Conservation (phyloP, 2,329 filamentous ascomycete genomes). For the Aureobasidium vineae region DNA sequence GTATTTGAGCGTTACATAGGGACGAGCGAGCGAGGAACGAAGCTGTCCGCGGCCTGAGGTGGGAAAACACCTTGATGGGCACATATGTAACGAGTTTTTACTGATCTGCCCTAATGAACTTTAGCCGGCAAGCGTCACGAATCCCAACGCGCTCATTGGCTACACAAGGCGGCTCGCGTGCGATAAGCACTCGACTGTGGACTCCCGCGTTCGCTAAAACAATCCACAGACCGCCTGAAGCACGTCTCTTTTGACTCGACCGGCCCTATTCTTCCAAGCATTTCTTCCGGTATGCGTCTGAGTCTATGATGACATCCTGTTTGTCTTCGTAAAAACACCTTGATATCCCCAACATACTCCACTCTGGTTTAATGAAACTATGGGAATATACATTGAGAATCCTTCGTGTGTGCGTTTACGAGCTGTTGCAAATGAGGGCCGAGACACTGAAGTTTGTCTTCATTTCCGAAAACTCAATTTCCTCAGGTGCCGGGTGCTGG, state of each 20-base stretch:
- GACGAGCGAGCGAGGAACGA: neutral
- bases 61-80: conserved; percentile 27
- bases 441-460: neutral
- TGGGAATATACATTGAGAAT: neutral
- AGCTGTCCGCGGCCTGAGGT: neutral
- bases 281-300: neutral
- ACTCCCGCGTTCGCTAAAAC: neutral
- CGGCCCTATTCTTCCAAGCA: conserved; percentile 4
- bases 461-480: neutral
- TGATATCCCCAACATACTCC: conserved; percentile 14
- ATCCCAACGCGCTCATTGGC: neutral
- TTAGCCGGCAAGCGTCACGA: neutral
- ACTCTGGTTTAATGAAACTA: neutral
- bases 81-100: conserved; percentile 14
- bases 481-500: neutral
- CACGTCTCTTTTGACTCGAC: neutral
- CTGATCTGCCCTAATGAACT: conserved; percentile 1
- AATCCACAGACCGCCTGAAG: neutral
- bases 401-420: neutral
- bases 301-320: conserved; percentile 4
- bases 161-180: neutral
- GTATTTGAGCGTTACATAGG: conserved; percentile 15
- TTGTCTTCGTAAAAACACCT: conserved; percentile 5
- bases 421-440: neutral
- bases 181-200: neutral